A percentile compares a stretch with the other conserved stretches of the same genome.
These are phyloP conservation scores for Kwoniella dendrophila DNA, from an alignment of 768 basidiomycete genomes.

Conservation along the genomic window DNA sequence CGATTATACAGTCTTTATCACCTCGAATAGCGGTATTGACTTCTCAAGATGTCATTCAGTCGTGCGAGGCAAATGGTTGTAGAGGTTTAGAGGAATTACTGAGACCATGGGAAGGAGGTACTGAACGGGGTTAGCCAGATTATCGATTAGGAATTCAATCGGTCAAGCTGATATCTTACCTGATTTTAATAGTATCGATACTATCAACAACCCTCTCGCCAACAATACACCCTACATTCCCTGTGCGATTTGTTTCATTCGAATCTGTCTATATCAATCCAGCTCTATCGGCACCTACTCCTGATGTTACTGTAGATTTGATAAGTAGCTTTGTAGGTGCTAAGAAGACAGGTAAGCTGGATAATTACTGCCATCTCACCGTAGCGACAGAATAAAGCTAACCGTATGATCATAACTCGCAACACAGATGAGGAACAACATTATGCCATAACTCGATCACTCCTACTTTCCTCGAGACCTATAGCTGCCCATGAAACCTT, in stretches of 20 bases:
- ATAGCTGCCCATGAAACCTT: conserved; percentile 51
- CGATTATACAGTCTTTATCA: conserved; percentile 52
- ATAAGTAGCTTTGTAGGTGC: conserved; percentile 46
- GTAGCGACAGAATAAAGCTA: no score
- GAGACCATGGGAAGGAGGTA: conserved; percentile 52
- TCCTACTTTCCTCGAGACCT: conserved; percentile 50
- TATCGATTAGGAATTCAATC: background rate
- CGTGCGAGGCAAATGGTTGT: conserved; percentile 54
- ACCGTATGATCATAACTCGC: background rate
- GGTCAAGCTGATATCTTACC: background rate
- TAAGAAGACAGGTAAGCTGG: conserved; percentile 42
- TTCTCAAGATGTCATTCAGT: conserved; percentile 48
- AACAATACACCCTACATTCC: conserved; percentile 52
- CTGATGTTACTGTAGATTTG: conserved; percentile 51
- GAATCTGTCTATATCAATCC: conserved; percentile 37
- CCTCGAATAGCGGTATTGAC: conserved; percentile 52
- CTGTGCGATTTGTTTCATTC: conserved; percentile 51
- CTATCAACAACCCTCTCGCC: conserved; percentile 50
- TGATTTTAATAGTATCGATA: conserved; percentile 45
- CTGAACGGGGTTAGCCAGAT: conserved; percentile 49
- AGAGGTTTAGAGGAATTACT: conserved; percentile 53
- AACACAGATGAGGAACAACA: conserved; percentile 47
- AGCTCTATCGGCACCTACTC: conserved; percentile 32
- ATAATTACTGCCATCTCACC: background rate
- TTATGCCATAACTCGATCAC: conserved; percentile 49